A percentile compares a stretch with the other conserved stretches of the same genome.
phyloP scores from a whole-genome alignment of 306 rosid genomes.

The Hippophae tibetana region DNA sequence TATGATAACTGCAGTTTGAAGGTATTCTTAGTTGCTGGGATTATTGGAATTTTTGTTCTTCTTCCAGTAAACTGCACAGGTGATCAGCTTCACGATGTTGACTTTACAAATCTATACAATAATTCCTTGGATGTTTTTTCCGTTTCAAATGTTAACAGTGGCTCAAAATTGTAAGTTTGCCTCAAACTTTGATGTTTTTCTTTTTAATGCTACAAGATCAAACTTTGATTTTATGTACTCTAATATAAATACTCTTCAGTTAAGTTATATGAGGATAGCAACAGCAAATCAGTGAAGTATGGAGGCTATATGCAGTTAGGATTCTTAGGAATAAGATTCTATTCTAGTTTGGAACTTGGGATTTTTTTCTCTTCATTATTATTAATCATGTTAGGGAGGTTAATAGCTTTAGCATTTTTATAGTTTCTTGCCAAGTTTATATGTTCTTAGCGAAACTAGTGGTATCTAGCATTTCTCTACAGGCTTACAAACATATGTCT shows the following conservation, averaged over 20 bases:
- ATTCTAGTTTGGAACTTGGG: too few species aligned
- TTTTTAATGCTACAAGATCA: not conserved
- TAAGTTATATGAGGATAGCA: not conserved
- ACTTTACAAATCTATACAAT: conserved; percentile 33
- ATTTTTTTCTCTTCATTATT: too few species aligned
- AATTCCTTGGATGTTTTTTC: conserved; percentile 53
- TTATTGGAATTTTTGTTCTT: conserved; percentile 65
- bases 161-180: conserved; percentile 37
- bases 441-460: too few species aligned
- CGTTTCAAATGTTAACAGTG: conserved; percentile 42
- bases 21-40: conserved; percentile 67
- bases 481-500: too few species aligned
- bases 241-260: not conserved
- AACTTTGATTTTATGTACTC: too few species aligned
- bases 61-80: conserved; percentile 88
- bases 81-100: conserved; percentile 38
- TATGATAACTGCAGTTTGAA: conserved; percentile 49
- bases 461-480: too few species aligned
- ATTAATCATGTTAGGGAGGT: too few species aligned
- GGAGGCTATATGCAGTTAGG: too few species aligned
- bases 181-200: not conserved
- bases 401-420: too few species aligned
- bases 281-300: too few species aligned
- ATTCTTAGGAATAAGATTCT: too few species aligned
- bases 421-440: too few species aligned